Conservation (phyloP, 2,329 filamentous ascomycete species). For the Balansia obtecta region DNA sequence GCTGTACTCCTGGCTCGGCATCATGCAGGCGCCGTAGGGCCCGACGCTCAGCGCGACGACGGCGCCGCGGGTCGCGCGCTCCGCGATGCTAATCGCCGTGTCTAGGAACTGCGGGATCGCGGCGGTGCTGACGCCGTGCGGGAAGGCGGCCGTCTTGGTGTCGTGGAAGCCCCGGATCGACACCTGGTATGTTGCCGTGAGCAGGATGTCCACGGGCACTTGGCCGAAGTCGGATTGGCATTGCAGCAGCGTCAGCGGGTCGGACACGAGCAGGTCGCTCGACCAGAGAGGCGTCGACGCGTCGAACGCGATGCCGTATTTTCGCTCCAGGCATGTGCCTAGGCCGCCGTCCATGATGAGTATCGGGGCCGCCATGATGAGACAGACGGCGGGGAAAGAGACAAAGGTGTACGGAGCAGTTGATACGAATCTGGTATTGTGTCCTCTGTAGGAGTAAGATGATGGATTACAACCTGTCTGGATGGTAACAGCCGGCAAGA, state of each 20-base stretch:
- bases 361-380: conserved; percentile 4
- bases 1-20: conserved; percentile 52
- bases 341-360: conserved; percentile 52
- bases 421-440: too few relatives aligned
- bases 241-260: conserved; percentile 34
- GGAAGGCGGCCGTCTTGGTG: conserved; percentile 30
- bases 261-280: conserved; percentile 48
- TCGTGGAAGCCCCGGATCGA: conserved; percentile 42
- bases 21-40: conserved; percentile 55
- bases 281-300: conserved; percentile 51
- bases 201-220: conserved; percentile 48
- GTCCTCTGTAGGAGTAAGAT: too few relatives aligned
- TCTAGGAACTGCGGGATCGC: conserved; percentile 29
- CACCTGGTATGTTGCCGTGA: conserved; percentile 57
- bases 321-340: conserved; percentile 51
- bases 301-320: conserved; percentile 39
- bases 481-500: too few relatives aligned
- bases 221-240: conserved; percentile 44
- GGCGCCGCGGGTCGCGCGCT: conserved; percentile 18
- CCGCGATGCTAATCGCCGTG: conserved; percentile 31
- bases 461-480: too few relatives aligned
- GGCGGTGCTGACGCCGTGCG: conserved; percentile 28
- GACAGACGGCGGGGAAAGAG: too few relatives aligned
- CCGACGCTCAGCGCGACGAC: conserved; percentile 48
- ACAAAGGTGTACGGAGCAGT: too few relatives aligned